Conservation (phyloP, 306 rosid genomes). For the Hippophae gyantsensis region DNA sequence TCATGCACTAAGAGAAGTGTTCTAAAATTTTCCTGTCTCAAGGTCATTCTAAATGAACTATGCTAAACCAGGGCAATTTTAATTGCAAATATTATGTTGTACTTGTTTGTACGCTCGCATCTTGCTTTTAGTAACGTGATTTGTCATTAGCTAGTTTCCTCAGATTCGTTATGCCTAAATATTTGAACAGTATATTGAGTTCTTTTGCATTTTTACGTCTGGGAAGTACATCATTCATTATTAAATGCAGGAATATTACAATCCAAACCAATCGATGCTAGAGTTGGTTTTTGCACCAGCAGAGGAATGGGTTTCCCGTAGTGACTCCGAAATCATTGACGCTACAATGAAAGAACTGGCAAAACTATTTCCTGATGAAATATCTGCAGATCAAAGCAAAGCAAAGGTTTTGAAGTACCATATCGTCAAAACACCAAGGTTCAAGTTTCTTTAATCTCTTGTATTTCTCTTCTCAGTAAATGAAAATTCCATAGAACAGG, state of each 20-base stretch:
- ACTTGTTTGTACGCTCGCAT: no score
- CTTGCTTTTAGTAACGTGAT: no score
- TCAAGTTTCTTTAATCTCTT: conserved; percentile 4
- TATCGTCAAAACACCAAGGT: conserved; percentile 96
- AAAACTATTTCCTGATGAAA: conserved; percentile 91
- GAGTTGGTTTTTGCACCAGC: conserved; percentile 99
- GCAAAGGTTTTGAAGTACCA: conserved; percentile 90
- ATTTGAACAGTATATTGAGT: neutral
- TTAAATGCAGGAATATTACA: conserved; percentile 69
- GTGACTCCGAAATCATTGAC: conserved; percentile 74
- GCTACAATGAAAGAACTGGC: conserved; percentile 95
- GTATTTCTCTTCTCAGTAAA: no score
- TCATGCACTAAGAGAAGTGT: no score
- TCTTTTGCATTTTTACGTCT: neutral
- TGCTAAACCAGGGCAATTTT: no score
- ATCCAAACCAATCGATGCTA: conserved; percentile 84
- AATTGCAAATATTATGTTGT: no score
- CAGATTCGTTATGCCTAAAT: neutral
- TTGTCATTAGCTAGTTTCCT: no score
- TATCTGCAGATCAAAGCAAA: conserved; percentile 85
- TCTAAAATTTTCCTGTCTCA: no score
- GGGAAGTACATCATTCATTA: conserved; percentile 7
- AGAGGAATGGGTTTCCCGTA: conserved; percentile 83
- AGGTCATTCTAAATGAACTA: no score
- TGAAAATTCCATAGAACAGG: no score